Base-by-base conservation (phyloP, 768 basidiomycete species). In the Mycena indigotica region DNA sequence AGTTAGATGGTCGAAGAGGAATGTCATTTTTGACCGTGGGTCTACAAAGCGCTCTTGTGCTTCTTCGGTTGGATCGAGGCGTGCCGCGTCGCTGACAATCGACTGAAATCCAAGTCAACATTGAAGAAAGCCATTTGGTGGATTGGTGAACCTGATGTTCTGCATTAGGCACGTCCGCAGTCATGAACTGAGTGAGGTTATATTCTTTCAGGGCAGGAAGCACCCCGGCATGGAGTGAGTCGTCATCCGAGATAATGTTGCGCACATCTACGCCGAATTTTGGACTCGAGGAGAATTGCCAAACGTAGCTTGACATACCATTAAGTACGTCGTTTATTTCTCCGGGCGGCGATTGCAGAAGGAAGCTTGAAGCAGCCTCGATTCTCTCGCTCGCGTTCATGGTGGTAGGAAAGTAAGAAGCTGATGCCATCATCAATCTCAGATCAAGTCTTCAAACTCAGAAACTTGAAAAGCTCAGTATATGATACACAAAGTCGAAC, bases 281-380 rank as follows among this genome's bases (percentile, higher is more conserved):
- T 56, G 60, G 48, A 32, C 52, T 39, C 5, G 45, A 3, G 51
- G 54, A 49, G 28, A 53, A 41, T 38, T 45, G 62, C 55, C 49
- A 55, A 26, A 35, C 24, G 35, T 41, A 41, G 59, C 48, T n/a
- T 44, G 44, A 53, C 73, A 61, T 58, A 92, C 93, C 94, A 66
- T 92, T 92, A 53, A 98, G 78, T 17, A 97, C 95, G 75, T 98
- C 95, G 72, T 96, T 97, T 63, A 98, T 94, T 77, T 98, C 91
- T 44, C 95, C 95, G 1, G 95, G 95, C 24, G 95, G 95, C 1
- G 93, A 87, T 70, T 97, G 95, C 0, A 92, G 80, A 28, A 98
- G 77, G 66, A 97, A 91, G 28, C 79, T 79, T 24, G 90, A 86
- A 23, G 89, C 95, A 6, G 82, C 81, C 66, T 84, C 77, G 45